Evolutionary conservation across 768 basidiomycete genomes (phyloP).

Genomic region (Tulasnella sp.): DNA sequence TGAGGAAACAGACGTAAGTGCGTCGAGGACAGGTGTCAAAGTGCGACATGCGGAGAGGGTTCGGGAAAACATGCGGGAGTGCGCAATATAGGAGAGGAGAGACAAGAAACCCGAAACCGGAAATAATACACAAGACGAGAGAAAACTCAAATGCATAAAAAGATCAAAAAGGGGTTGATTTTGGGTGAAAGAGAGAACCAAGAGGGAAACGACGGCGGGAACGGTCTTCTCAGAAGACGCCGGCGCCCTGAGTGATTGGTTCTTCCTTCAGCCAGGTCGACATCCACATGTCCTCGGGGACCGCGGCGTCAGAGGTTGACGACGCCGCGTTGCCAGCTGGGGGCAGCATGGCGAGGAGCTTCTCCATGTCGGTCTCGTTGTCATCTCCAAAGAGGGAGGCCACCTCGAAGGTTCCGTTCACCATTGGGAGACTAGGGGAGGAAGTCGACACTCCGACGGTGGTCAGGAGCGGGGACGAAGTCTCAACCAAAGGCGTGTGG

Average conservation of each 20-base stretch:
- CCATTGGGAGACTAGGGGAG: slow-evolving; percentile 5
- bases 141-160: slow-evolving; percentile 4
- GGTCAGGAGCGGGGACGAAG: slow-evolving; percentile 16
- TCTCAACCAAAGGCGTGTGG: slow-evolving; percentile 20
- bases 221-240: slow-evolving; percentile 1
- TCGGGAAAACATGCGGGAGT: neutral
- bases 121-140: neutral
- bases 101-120: neutral
- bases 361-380: slow-evolving; percentile 26
- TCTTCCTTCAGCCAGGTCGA: slow-evolving; percentile 29
- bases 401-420: neutral
- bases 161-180: slow-evolving; percentile 11
- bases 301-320: neutral
- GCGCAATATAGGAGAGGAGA: neutral
- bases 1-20: neutral
- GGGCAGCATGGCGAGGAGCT: slow-evolving; percentile 27
- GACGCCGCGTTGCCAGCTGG: slow-evolving; percentile 15
- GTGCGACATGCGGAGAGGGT: neutral
- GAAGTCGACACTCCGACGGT: neutral
- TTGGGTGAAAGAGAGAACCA: neutral
- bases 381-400: slow-evolving; percentile 26
- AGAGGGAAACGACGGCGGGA: slow-evolving; percentile 17
- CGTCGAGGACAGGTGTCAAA: neutral
- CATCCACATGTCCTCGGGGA: slow-evolving; percentile 26
- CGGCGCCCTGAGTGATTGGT: slow-evolving; percentile 6